phyloP scores from a whole-genome alignment of 73 alveolate species.

The Strombidium stylifer region DNA sequence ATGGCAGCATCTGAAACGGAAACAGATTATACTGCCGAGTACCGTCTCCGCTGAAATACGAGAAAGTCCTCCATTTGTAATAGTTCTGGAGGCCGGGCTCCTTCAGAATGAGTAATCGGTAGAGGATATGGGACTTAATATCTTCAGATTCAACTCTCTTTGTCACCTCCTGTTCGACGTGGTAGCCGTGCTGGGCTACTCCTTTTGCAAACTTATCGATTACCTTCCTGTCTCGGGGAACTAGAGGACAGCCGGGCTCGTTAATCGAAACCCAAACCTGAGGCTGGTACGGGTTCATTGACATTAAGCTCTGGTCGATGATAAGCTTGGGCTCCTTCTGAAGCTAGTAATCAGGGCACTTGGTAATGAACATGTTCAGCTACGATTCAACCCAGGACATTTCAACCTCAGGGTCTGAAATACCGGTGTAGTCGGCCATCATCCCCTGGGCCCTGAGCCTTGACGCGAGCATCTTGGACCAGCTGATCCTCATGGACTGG shows the following conservation, averaged over 20 bases:
- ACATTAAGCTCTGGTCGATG: too few relatives aligned
- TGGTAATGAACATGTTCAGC: conserved; percentile 18
- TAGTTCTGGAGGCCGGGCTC: conserved; percentile 6
- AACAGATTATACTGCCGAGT: conserved; percentile 14
- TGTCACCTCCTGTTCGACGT: conserved; percentile 12
- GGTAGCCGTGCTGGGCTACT: conserved; percentile 7
- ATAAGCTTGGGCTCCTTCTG: conserved; percentile 15
- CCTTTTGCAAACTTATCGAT: conserved; percentile 22
- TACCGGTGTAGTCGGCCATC: conserved; percentile 25
- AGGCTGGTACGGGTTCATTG: conserved; percentile 2
- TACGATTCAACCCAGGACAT: conserved; percentile 21
- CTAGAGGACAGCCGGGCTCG: conserved; percentile 1
- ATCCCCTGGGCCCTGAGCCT: conserved; percentile 14
- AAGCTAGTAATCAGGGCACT: background rate
- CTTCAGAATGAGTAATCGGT: background rate
- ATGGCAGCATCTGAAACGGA: conserved; percentile 21
- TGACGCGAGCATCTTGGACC: conserved; percentile 24
- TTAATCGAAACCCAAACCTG: background rate
- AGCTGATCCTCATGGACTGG: conserved; percentile 37
- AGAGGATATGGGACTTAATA: background rate
- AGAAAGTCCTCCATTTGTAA: conserved; percentile 28
- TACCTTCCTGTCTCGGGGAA: background rate
- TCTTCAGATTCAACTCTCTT: background rate
- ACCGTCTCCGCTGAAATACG: conserved; percentile 32
- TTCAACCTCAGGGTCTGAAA: conserved; percentile 30